phyloP scores from a whole-genome alignment of 2,329 filamentous ascomycete genomes.

The Exophiala sp. region DNA sequence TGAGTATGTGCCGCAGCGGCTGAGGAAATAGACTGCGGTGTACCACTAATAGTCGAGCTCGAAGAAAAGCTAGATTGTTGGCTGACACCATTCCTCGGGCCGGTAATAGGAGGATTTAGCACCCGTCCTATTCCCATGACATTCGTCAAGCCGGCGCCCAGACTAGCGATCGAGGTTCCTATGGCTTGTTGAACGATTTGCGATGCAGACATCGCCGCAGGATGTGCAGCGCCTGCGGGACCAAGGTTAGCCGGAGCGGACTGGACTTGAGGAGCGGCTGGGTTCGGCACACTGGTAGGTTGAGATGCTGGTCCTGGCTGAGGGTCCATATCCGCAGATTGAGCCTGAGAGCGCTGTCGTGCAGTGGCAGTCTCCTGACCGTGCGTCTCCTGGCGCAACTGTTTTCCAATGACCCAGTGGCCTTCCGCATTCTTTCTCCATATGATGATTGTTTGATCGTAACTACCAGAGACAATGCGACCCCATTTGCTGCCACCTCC shows the following conservation, averaged over 20 bases:
- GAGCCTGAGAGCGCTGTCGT: slow-evolving; percentile 5
- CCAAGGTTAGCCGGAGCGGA: background rate
- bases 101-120: slow-evolving; percentile 4
- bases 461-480: slow-evolving; percentile 94
- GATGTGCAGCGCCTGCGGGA: slow-evolving; percentile 10
- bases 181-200: slow-evolving; percentile 27
- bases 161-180: slow-evolving; percentile 18
- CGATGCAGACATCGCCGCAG: slow-evolving; percentile 19
- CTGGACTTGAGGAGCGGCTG: slow-evolving; percentile 1
- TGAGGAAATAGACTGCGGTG: slow-evolving; percentile 6
- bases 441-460: slow-evolving; percentile 92
- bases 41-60: slow-evolving; percentile 7
- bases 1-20: slow-evolving; percentile 12
- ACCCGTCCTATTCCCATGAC: slow-evolving; percentile 20
- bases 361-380: slow-evolving; percentile 43
- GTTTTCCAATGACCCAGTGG: slow-evolving; percentile 75
- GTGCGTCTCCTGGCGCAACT: slow-evolving; percentile 62
- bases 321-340: slow-evolving; percentile 1
- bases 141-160: slow-evolving; percentile 24
- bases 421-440: slow-evolving; percentile 86
- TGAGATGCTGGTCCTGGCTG: slow-evolving; percentile 34
- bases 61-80: slow-evolving; percentile 7
- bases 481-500: slow-evolving; percentile 86
- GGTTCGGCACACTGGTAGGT: slow-evolving; percentile 28
- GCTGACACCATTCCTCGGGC: slow-evolving; percentile 10